phyloP scores from a whole-genome alignment of 768 basidiomycete species.

The Amanita phalloides region DNA sequence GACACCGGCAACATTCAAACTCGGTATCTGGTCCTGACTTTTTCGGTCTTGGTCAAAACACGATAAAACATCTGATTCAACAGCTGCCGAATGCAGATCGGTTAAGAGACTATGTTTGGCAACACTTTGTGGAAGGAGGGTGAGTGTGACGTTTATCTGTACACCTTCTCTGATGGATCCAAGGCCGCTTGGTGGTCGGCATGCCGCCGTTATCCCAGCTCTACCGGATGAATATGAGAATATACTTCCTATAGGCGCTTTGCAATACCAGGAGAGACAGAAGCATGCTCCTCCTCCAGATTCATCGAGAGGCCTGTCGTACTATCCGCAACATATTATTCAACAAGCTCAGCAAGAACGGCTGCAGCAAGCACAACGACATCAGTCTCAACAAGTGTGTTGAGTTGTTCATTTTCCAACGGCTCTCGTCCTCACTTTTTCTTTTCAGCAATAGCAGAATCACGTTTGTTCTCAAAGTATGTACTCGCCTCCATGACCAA shows the following conservation, averaged over 20 bases:
- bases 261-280: slow-evolving; percentile 30
- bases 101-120: slow-evolving; percentile 77
- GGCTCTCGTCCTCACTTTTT: slow-evolving; percentile 1
- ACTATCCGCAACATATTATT: slow-evolving; percentile 41
- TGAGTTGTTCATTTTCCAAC: slow-evolving; percentile 9
- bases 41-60: slow-evolving; percentile 79
- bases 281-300: slow-evolving; percentile 19
- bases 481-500: no score
- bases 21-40: slow-evolving; percentile 86
- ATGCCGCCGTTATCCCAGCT: slow-evolving; percentile 74
- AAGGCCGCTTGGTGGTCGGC: slow-evolving; percentile 71
- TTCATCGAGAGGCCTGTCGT: slow-evolving; percentile 25
- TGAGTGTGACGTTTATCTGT: slow-evolving; percentile 28
- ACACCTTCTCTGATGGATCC: slow-evolving; percentile 1
- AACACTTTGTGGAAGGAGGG: slow-evolving; percentile 80
- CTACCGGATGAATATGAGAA: slow-evolving; percentile 64
- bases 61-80: slow-evolving; percentile 86
- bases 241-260: slow-evolving; percentile 32
- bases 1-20: slow-evolving; percentile 76
- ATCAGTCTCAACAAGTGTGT: slow-evolving; percentile 14
- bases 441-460: not conserved
- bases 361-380: slow-evolving; percentile 13
- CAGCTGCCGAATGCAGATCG: slow-evolving; percentile 65
- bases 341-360: slow-evolving; percentile 27
- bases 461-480: not conserved